A percentile compares a stretch with the other conserved stretches of the same genome.
Conservation (phyloP, 805 yeast genomes). For the Sugiyamaella mastotermitis region DNA sequence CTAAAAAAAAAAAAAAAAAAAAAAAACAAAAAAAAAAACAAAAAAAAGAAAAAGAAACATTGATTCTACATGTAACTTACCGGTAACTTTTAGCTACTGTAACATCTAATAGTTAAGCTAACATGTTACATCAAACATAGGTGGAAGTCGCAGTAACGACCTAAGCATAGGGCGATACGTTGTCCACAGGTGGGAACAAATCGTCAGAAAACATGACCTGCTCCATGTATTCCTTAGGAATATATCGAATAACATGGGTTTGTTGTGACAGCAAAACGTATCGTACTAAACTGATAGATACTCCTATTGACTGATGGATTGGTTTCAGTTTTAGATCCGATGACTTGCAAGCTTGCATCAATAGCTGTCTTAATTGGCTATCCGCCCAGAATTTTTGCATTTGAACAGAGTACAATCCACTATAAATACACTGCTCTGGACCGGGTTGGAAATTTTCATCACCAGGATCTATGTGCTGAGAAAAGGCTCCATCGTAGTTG, state of each 20-base stretch:
- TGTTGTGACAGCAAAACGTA: slow-evolving; percentile 23
- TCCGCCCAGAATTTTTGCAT: slow-evolving; percentile 20
- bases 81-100: too few relatives aligned
- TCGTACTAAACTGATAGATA: slow-evolving; percentile 20
- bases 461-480: slow-evolving; percentile 11
- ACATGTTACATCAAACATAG: too few relatives aligned
- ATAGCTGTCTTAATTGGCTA: slow-evolving; percentile 13
- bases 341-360: slow-evolving; percentile 6
- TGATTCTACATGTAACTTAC: too few relatives aligned
- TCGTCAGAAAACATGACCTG: slow-evolving; percentile 22
- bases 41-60: too few relatives aligned
- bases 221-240: slow-evolving; percentile 18
- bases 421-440: slow-evolving; percentile 17
- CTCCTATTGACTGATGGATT: slow-evolving; percentile 5
- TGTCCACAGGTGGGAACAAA: slow-evolving; percentile 22
- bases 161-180: slow-evolving; percentile 19
- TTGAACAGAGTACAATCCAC: slow-evolving; percentile 19
- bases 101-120: too few relatives aligned
- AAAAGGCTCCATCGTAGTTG: slow-evolving; percentile 7
- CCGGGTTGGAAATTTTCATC: not conserved
- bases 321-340: slow-evolving; percentile 3
- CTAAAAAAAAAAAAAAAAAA: too few relatives aligned
- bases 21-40: too few relatives aligned
- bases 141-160: too few relatives aligned
- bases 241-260: slow-evolving; percentile 15